Conservation (phyloP, 306 rosid genomes). For the Quercus engelmannii region DNA sequence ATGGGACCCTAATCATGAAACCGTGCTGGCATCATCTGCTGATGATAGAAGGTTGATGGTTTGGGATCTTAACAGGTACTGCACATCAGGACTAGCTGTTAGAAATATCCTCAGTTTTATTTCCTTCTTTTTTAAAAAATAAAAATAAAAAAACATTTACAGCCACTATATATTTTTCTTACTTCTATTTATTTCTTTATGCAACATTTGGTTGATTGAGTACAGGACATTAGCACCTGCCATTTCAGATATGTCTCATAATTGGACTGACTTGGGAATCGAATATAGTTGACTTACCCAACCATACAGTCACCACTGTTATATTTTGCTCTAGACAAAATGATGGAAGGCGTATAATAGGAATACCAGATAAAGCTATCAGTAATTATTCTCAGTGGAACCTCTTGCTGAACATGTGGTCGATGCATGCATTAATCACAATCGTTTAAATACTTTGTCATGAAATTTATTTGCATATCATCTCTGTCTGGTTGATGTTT, state of each 20-base stretch:
- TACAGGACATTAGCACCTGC: not conserved
- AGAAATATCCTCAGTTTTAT: not conserved
- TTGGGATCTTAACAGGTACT: constrained; percentile 95
- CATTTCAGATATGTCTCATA: not conserved
- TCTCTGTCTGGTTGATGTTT: not conserved
- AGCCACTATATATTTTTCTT: not conserved
- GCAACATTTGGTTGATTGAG: not conserved
- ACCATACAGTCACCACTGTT: not conserved
- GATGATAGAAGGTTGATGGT: constrained; percentile 88
- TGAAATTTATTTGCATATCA: not conserved
- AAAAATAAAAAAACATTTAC: too few relatives aligned
- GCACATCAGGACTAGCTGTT: not conserved
- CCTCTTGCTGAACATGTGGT: not conserved
- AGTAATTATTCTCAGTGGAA: not conserved
- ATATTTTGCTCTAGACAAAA: not conserved
- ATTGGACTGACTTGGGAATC: not conserved
- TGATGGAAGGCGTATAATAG: not conserved
- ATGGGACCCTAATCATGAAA: constrained; percentile 95
- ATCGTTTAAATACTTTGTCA: not conserved
- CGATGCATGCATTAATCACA: not conserved
- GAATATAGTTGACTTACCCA: not conserved
- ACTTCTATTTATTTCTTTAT: not conserved
- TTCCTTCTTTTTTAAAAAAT: not conserved
- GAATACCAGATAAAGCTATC: not conserved
- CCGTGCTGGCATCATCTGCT: constrained; percentile 82